A percentile compares a stretch with the other conserved stretches of the same genome.
phyloP scores from a whole-genome alignment of 208 protist species.

The Trypanosoma brucei region DNA sequence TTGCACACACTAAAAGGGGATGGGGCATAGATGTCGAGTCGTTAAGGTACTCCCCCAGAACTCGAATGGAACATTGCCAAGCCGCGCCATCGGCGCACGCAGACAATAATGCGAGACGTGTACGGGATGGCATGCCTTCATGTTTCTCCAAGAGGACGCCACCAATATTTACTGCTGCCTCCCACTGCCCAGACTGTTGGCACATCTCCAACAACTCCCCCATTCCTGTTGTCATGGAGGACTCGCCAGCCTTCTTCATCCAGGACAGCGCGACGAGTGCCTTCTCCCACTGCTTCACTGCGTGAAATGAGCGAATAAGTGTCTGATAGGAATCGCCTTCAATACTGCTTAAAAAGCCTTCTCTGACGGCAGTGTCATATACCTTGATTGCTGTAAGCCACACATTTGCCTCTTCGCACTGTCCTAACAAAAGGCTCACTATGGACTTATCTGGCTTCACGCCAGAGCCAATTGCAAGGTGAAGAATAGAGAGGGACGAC shows the following conservation, averaged over 20 bases:
- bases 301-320: constrained; percentile 65
- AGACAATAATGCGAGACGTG: constrained; percentile 58
- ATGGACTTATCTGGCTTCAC: constrained; percentile 59
- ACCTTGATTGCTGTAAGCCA: constrained; percentile 67
- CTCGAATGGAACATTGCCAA: constrained; percentile 46
- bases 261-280: constrained; percentile 78
- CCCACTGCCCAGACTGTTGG: constrained; percentile 80
- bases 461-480: constrained; percentile 48
- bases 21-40: constrained; percentile 57
- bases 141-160: constrained; percentile 37
- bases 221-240: constrained; percentile 62
- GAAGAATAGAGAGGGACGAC: constrained; percentile 52
- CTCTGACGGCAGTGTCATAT: constrained; percentile 64
- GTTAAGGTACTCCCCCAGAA: constrained; percentile 41
- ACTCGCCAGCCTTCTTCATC: constrained; percentile 75
- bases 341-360: constrained; percentile 64
- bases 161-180: constrained; percentile 60
- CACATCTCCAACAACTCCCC: constrained; percentile 73
- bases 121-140: constrained; percentile 40
- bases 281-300: constrained; percentile 75
- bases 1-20: constrained; percentile 65
- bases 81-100: constrained; percentile 54
- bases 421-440: constrained; percentile 48
- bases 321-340: constrained; percentile 63
- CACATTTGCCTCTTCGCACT: constrained; percentile 62